Evolutionary conservation across 805 yeast species (phyloP), one percentile per base, ranked within the genome.

Genomic region (Kockiozyma suomiensis): DNA sequence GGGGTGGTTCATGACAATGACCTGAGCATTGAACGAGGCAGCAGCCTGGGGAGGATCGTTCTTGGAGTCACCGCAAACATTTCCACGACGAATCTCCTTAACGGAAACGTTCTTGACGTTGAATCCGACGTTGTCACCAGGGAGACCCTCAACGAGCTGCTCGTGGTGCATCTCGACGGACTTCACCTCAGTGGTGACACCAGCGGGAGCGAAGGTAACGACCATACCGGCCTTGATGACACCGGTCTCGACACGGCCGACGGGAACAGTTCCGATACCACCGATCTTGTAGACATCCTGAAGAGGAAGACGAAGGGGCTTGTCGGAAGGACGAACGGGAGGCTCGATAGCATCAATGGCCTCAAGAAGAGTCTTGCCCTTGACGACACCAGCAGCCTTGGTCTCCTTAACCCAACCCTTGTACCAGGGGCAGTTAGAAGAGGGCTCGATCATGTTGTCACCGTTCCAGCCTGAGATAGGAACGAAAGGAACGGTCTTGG

Each of bases 191-290:
- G 94, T 88, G 77, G 90, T 85, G 75, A 87, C 90, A 79, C 89
- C 90, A 74, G 92, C 88, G 79, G 96, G 96, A 77, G 96, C 91
- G 74, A 88, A 87, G 74, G 89, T 81, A 67, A 88, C 92, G 74
- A 88, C 85, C 90, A 88, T 88, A 82, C 94, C 96, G 75, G 93
- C 85, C 85, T 88, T 87, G 81, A 88, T 88, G 70, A 84, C 80
- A 84, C 96, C 96, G 78, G 96, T 88, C 84, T 88, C 94, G 74
- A 88, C 91, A 83, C 94, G 87, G 74, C 96, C 96, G 82, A 87
- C 90, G 79, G 94, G 93, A 82, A 88, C 96, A 74, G 93, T 86
- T 73, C 91, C 92, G 74, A 87, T 85, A 82, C 89, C 92, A 83
- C 93, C 93, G 76, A 88, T 88, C 90, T 87, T 87, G 91, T 88